Conservation (phyloP, 805 yeast species). For the Candida easanensis region DNA sequence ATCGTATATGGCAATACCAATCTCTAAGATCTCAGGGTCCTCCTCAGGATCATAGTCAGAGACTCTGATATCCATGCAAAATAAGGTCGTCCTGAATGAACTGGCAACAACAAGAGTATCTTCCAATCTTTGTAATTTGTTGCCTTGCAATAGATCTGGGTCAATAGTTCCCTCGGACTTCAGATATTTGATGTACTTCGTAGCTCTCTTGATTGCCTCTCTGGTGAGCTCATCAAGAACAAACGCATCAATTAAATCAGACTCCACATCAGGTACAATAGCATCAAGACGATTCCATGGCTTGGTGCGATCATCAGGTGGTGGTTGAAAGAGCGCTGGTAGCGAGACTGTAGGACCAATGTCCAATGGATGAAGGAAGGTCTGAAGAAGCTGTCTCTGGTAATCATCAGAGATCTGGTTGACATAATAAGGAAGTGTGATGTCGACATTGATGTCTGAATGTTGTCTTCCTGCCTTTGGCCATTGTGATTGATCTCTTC, state of each 20-base stretch:
- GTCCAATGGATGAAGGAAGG: too few species aligned
- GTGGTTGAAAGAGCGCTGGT: too few species aligned
- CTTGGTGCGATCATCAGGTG: too few species aligned
- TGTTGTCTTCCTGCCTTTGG: too few species aligned
- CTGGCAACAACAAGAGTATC: not conserved
- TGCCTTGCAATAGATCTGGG: not conserved
- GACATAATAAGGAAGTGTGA: too few species aligned
- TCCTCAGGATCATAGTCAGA: slow-evolving; percentile 54
- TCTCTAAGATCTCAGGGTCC: slow-evolving; percentile 45
- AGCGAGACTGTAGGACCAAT: too few species aligned
- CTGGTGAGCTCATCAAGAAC: not conserved
- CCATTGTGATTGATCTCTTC: too few species aligned
- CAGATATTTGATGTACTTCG: not conserved
- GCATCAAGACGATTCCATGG: too few species aligned
- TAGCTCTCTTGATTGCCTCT: not conserved
- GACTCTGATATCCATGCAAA: slow-evolving; percentile 53
- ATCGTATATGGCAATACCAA: slow-evolving; percentile 56
- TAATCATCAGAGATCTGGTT: too few species aligned
- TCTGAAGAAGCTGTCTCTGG: too few species aligned
- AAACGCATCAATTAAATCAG: not conserved
- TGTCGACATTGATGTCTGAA: too few species aligned
- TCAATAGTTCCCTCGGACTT: not conserved
- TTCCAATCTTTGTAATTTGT: not conserved
- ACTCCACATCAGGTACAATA: not conserved
- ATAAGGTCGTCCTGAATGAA: slow-evolving; percentile 13